Percentiles rank a stretch among this genome's conserved stretches.
Conservation (phyloP, 768 basidiomycete genomes). For the Kockovaella imperatae region DNA sequence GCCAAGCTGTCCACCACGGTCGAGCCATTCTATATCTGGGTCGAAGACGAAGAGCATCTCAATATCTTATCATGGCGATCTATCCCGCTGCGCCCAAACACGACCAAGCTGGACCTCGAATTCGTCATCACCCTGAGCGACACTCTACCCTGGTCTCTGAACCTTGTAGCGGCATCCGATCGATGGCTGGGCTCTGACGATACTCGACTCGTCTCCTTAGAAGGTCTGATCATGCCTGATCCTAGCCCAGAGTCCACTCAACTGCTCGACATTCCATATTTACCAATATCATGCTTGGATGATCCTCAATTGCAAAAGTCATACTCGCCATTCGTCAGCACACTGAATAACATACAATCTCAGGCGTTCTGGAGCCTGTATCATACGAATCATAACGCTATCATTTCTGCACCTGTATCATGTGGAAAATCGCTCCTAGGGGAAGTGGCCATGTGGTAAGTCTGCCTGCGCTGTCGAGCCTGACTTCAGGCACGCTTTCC, state of each 20-base stretch:
- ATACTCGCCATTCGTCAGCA: slow-evolving; percentile 50
- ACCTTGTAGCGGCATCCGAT: slow-evolving; percentile 75
- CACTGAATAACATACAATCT: slow-evolving; percentile 79
- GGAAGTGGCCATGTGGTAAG: slow-evolving; percentile 63
- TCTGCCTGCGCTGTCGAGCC: slow-evolving; percentile 8
- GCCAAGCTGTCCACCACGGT: slow-evolving; percentile 60
- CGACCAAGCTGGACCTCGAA: slow-evolving; percentile 56
- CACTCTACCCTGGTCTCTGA: slow-evolving; percentile 55
- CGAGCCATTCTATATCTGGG: slow-evolving; percentile 94
- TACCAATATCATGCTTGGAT: slow-evolving; percentile 54
- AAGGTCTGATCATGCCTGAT: slow-evolving; percentile 67
- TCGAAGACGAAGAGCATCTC: slow-evolving; percentile 76
- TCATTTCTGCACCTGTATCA: slow-evolving; percentile 71
- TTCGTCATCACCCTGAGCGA: slow-evolving; percentile 71
- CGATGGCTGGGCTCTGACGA: slow-evolving; percentile 89
- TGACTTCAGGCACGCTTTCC: slow-evolving; percentile 54
- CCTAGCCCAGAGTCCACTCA: slow-evolving; percentile 55
- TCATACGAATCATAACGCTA: slow-evolving; percentile 58
- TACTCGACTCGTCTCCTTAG: slow-evolving; percentile 57
- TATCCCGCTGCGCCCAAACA: slow-evolving; percentile 62
- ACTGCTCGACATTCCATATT: slow-evolving; percentile 65
- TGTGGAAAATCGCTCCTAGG: slow-evolving; percentile 73
- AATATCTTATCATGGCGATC: slow-evolving; percentile 73
- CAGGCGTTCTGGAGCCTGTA: slow-evolving; percentile 77
- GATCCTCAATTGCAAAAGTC: slow-evolving; percentile 50